phyloP scores from a whole-genome alignment of 2,329 filamentous ascomycete genomes.

The Cadophora malorum region DNA sequence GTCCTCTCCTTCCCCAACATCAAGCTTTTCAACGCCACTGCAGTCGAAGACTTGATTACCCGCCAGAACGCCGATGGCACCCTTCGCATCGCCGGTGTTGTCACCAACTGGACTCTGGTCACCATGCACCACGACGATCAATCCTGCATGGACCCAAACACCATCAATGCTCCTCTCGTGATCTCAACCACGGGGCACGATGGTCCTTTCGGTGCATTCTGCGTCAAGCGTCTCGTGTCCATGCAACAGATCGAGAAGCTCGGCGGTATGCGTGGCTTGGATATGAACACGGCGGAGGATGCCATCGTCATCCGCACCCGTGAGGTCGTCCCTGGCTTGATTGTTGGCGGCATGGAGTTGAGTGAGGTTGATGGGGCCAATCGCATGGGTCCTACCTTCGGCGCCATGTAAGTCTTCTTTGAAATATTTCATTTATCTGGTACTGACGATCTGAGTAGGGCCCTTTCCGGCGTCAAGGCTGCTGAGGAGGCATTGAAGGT shows the following conservation, averaged over 20 bases:
- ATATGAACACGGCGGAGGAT: constrained; percentile 92
- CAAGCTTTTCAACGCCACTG: constrained; percentile 95
- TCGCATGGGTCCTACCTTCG: constrained; percentile 69
- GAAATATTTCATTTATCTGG: not conserved
- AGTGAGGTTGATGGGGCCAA: constrained; percentile 90
- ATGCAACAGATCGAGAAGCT: constrained; percentile 85
- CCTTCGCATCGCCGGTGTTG: constrained; percentile 83
- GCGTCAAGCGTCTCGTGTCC: constrained; percentile 86
- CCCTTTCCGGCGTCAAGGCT: constrained; percentile 84
- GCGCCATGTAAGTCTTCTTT: constrained; percentile 29
- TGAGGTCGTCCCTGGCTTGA: constrained; percentile 85
- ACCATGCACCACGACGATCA: constrained; percentile 88
- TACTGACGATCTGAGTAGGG: constrained; percentile 50
- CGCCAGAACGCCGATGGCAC: constrained; percentile 61
- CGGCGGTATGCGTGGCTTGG: constrained; percentile 89
- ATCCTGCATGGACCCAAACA: constrained; percentile 97
- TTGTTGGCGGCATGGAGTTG: constrained; percentile 95
- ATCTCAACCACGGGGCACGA: constrained; percentile 93
- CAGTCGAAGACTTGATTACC: constrained; percentile 92
- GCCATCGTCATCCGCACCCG: constrained; percentile 92
- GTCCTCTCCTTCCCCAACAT: constrained; percentile 87
- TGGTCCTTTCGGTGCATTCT: constrained; percentile 89
- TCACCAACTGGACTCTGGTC: constrained; percentile 96
- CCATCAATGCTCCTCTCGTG: constrained; percentile 88
- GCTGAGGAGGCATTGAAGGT: constrained; percentile 84